A percentile compares a stretch with the other conserved stretches of the same genome.
Evolutionary conservation across 202 grass and related monocot genomes (phyloP).

Genomic region (Setaria viridis): DNA sequence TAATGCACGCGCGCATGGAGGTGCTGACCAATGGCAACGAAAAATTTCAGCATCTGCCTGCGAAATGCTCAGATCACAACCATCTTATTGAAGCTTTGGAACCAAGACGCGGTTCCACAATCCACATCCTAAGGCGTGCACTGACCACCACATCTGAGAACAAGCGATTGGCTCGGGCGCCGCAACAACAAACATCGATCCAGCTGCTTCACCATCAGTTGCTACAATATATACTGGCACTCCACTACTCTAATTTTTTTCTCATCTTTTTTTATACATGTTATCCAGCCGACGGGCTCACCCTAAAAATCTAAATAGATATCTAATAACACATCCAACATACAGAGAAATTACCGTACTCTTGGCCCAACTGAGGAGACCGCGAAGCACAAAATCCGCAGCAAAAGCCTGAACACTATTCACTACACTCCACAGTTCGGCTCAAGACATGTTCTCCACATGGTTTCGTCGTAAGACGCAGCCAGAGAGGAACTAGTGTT

Average conservation of each 20-base stretch:
- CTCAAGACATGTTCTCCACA: not conserved
- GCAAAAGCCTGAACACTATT: not conserved
- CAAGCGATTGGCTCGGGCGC: not conserved
- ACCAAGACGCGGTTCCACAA: not conserved
- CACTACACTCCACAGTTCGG: not conserved
- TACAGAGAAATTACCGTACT: conserved; percentile 21
- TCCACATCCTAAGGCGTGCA: not conserved
- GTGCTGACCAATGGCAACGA: too few relatives aligned
- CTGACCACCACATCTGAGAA: not conserved
- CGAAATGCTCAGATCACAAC: not conserved
- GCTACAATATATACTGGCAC: conserved; percentile 21
- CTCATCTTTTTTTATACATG: conserved; percentile 36
- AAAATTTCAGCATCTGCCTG: too few relatives aligned
- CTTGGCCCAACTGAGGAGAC: not conserved
- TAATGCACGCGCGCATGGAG: too few relatives aligned
- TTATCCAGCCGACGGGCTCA: conserved; percentile 13
- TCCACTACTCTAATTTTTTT: conserved; percentile 8
- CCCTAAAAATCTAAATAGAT: not conserved
- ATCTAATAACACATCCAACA: conserved; percentile 27
- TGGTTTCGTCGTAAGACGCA: conserved; percentile 19
- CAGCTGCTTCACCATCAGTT: not conserved
- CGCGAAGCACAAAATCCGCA: conserved; percentile 11
- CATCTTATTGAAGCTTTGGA: not conserved
- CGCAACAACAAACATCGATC: not conserved
- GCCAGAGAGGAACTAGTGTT: not conserved